A percentile compares a stretch with the other conserved stretches of the same genome.
These are phyloP conservation scores for Lithocarpus polystachyus DNA, from an alignment of 306 rosid species.

Conservation along the genomic window DNA sequence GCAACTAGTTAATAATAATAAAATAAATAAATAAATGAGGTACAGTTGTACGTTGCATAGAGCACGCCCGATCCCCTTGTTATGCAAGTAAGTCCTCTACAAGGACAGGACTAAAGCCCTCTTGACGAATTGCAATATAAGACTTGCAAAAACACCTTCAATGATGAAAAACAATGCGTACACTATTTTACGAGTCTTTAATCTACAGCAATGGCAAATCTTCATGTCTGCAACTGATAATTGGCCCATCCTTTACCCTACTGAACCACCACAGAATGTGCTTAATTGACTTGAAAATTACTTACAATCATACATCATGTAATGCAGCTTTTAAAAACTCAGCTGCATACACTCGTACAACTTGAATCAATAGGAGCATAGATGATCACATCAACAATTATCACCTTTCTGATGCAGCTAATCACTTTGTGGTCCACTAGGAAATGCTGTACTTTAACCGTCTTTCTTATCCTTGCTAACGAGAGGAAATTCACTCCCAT, in stretches of 20 bases:
- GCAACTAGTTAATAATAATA: too few species aligned
- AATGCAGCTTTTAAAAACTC: constrained; percentile 65
- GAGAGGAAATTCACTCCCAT: constrained; percentile 45
- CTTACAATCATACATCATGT: constrained; percentile 9
- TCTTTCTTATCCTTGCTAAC: constrained; percentile 59
- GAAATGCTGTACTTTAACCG: constrained; percentile 44
- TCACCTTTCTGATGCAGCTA: constrained; percentile 26
- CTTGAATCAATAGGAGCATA: constrained; percentile 16
- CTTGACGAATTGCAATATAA: not conserved
- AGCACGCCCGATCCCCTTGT: not conserved
- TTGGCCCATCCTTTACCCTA: too few species aligned
- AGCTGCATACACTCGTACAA: constrained; percentile 42
- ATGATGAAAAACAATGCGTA: too few species aligned
- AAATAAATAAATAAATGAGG: too few species aligned
- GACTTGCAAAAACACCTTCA: too few species aligned
- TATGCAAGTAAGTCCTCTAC: not conserved
- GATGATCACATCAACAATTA: constrained; percentile 18
- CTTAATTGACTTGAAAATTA: not conserved
- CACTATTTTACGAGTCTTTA: too few species aligned
- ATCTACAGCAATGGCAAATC: not conserved
- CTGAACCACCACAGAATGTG: too few species aligned
- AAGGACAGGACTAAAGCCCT: not conserved
- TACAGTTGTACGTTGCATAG: too few species aligned
- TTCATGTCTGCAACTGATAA: too few species aligned
- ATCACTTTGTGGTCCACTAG: constrained; percentile 40